Base-by-base conservation (phyloP, 148 eudicot species). In the Rhododendron mucronatum region DNA sequence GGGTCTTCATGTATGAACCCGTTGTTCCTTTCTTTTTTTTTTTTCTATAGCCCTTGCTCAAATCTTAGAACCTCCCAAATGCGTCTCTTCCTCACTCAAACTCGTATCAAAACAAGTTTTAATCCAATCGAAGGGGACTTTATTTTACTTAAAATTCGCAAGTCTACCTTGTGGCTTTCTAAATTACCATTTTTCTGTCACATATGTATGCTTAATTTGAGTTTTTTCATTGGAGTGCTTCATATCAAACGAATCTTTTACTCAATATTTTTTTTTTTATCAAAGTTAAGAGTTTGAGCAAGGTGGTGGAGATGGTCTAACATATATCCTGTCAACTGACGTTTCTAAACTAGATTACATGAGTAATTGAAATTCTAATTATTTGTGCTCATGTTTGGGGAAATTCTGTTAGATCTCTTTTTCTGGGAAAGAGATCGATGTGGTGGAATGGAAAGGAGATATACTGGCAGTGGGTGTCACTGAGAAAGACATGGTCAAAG, bases 361-460 rank as follows among this genome's bases (percentile, higher is more conserved):
- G 50, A 4, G 21, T 28, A 71, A 39, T 14, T 57, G 14, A 75
- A 39, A 75, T 80, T 35, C 61, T 81, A 71, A 85, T 82, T 65
- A 55, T 20, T 77, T 88, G n/a, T 85, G 83, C 79, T 16, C 53
- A 14, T 59, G 48, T 81, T 86, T 79, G 44, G 48, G 78, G 74
- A 84, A 84, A 30, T 35, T 44, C 57, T 76, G 75, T 11, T 57
- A 95, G 99, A 90, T 97, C 51, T 89, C 93, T 12, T 92, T 97
- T 69, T 90, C 98, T 39, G 96, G 92, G 39, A 97, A 97, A 93
- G 99, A 97, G 67, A 87, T 91, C 11, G 98, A 97, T 83, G 88
- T 91, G 88, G 89, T 90, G 75, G 93, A 95, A 91, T 97, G 99
- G 99, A 97, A 93, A 88, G 99, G 98, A 86, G 98, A 95, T 82